phyloP scores from a whole-genome alignment of 1,284 basidiomycete species.

The Apiotrichum veenhuisii region DNA sequence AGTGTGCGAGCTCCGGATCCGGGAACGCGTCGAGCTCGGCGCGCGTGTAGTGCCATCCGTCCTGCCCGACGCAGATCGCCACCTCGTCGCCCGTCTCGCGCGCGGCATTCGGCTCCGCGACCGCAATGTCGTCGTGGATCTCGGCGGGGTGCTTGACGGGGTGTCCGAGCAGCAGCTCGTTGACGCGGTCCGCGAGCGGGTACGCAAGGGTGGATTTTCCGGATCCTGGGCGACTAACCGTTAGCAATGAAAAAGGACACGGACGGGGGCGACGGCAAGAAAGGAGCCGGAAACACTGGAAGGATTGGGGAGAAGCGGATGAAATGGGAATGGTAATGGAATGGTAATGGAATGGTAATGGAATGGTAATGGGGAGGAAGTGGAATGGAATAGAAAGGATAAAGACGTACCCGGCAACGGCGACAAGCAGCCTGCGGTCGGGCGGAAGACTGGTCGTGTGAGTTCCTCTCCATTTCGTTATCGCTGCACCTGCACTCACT shows the following conservation, averaged over 20 bases:
- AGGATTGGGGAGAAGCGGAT: too few species aligned
- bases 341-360: too few species aligned
- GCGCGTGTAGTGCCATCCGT: constrained; percentile 54
- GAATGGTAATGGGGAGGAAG: too few species aligned
- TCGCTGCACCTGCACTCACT: constrained; percentile 1
- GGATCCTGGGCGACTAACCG: constrained; percentile 47
- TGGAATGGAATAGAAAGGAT: too few species aligned
- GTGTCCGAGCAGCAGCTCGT: constrained; percentile 27
- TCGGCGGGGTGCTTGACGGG: not conserved
- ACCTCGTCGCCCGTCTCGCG: constrained; percentile 10
- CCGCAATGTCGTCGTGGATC: constrained; percentile 4
- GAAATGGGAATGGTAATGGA: too few species aligned
- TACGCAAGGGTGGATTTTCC: constrained; percentile 54
- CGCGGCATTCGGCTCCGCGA: constrained; percentile 8
- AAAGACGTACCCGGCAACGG: constrained; percentile 33
- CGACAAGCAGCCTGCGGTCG: constrained; percentile 63
- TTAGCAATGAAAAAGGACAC: too few species aligned
- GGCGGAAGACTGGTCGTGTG: constrained; percentile 50
- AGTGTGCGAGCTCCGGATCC: constrained; percentile 67
- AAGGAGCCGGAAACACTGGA: not conserved
- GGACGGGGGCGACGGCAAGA: not conserved
- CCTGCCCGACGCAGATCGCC: constrained; percentile 52
- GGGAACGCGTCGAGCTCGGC: constrained; percentile 40
- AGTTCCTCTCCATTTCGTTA: not conserved
- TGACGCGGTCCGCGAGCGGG: constrained; percentile 46